Conservation (phyloP, 345 rosid species). For the Erucastrum elatum region DNA sequence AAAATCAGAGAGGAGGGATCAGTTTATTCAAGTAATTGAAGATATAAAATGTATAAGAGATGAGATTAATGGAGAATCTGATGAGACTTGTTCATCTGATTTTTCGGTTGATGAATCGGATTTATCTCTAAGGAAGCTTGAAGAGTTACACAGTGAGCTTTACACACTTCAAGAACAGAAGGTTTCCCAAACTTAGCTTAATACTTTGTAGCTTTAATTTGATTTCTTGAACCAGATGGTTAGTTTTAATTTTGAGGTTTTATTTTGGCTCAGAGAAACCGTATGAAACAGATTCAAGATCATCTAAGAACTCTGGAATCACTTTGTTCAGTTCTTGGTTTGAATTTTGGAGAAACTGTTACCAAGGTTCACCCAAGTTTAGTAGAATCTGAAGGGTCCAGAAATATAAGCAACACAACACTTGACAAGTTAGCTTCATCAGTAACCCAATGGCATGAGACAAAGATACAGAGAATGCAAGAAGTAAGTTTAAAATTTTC, state of each 20-base stretch:
- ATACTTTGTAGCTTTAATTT: neutral
- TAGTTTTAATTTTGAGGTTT: neutral
- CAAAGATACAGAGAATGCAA: constrained; percentile 82
- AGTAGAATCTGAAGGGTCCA: constrained; percentile 51
- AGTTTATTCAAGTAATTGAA: constrained; percentile 67
- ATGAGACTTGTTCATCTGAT: constrained; percentile 40
- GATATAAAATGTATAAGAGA: constrained; percentile 53
- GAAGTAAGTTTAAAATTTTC: constrained; percentile 43
- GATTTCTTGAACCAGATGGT: neutral
- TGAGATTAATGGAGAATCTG: constrained; percentile 56
- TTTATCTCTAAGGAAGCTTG: constrained; percentile 72
- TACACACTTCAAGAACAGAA: constrained; percentile 69
- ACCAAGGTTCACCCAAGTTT: constrained; percentile 59
- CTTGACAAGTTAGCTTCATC: constrained; percentile 52
- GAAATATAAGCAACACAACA: constrained; percentile 53
- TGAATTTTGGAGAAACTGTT: constrained; percentile 51
- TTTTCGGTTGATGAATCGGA: constrained; percentile 65
- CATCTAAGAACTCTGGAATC: constrained; percentile 49
- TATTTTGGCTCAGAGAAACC: constrained; percentile 51
- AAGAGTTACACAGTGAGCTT: constrained; percentile 67
- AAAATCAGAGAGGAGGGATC: constrained; percentile 72
- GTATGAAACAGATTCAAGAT: constrained; percentile 64
- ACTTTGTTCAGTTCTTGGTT: constrained; percentile 71
- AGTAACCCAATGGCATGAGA: constrained; percentile 53
- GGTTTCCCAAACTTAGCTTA: constrained; percentile 38